Conservation (phyloP, 1,139 yeast species). For the Pichia terricola region DNA sequence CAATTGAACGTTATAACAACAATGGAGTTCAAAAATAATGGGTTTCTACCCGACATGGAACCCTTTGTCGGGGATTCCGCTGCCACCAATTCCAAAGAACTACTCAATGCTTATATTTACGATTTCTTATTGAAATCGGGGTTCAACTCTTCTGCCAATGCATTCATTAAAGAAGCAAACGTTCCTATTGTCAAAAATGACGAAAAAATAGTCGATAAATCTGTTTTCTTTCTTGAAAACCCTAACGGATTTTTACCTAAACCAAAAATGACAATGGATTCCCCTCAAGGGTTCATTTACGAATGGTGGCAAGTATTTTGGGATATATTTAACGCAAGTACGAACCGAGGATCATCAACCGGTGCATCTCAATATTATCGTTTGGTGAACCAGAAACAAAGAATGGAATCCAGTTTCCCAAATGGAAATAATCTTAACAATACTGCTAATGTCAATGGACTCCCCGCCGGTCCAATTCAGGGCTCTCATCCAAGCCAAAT, state of each 20-base stretch:
- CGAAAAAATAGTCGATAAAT: conserved; percentile 8
- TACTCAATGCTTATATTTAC: conserved; percentile 75
- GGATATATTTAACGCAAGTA: conserved; percentile 84
- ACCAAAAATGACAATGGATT: conserved; percentile 52
- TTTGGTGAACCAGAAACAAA: conserved; percentile 54
- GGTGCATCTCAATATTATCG: conserved; percentile 67
- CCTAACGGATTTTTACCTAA: conserved; percentile 30
- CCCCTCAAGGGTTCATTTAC: conserved; percentile 77
- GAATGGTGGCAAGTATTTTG: conserved; percentile 98
- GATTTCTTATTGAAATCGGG: conserved; percentile 76
- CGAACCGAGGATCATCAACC: conserved; percentile 50
- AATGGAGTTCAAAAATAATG: not conserved
- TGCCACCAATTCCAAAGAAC: conserved; percentile 52
- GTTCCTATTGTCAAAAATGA: conserved; percentile 25
- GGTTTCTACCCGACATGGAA: conserved; percentile 1
- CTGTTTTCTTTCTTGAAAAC: not conserved
- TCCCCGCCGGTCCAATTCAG: not conserved
- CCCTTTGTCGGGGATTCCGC: conserved; percentile 34
- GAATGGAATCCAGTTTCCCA: conserved; percentile 32
- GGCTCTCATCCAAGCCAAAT: not conserved
- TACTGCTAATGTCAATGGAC: not conserved
- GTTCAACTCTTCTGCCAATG: conserved; percentile 60
- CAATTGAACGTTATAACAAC: not conserved
- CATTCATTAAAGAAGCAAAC: conserved; percentile 51
- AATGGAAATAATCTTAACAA: not conserved